A percentile compares a stretch with the other conserved stretches of the same genome.
Evolutionary conservation across 177 flowering plant species (phyloP).

Genomic region (Tripterygium wilfordii): DNA sequence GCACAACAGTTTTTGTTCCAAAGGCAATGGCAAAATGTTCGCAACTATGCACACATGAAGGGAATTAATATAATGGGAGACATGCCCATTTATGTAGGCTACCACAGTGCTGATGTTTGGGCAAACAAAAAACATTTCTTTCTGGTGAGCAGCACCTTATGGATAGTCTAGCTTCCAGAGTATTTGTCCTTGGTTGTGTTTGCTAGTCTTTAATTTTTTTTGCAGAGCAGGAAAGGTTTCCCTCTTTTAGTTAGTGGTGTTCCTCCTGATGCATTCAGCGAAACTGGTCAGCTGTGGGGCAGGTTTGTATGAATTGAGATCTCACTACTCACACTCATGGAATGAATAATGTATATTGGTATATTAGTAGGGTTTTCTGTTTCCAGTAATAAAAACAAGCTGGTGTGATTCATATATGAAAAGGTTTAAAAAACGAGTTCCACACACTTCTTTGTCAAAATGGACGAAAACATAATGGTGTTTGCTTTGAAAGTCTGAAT

Average conservation of each 20-base stretch:
- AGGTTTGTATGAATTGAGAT: conserved; percentile 41
- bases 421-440: too few species aligned
- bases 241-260: conserved; percentile 95
- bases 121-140: conserved; percentile 82
- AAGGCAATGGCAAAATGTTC: conserved; percentile 94
- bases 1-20: conserved; percentile 94
- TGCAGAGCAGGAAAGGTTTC: conserved; percentile 75
- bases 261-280: conserved; percentile 98
- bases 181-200: too few species aligned
- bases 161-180: not conserved
- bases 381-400: too few species aligned
- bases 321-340: too few species aligned
- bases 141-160: conserved; percentile 56
- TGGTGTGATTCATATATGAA: too few species aligned
- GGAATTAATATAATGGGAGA: conserved; percentile 96
- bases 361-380: too few species aligned
- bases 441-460: too few species aligned
- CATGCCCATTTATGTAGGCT: conserved; percentile 98
- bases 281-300: conserved; percentile 98
- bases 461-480: too few species aligned
- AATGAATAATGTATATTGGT: too few species aligned
- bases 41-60: conserved; percentile 62
- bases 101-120: conserved; percentile 99
- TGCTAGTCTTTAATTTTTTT: too few species aligned
- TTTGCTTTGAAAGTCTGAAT: too few species aligned